Evolutionary conservation across 805 yeast species (phyloP).

Genomic region (Alloascoidea hylecoeti): DNA sequence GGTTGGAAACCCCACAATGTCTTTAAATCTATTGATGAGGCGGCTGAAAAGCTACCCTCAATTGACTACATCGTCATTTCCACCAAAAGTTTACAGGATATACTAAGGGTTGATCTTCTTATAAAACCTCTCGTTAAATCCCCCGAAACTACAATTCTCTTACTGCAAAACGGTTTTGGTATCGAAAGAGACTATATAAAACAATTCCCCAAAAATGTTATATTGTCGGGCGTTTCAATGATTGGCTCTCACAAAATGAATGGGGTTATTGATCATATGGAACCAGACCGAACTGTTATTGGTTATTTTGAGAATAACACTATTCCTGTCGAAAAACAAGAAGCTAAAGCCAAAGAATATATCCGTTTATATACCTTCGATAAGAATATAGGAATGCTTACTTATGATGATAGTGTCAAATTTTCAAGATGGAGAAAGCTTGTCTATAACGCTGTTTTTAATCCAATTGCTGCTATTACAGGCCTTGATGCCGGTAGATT

Average conservation of each 20-base stretch:
- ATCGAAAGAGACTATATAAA: constrained; percentile 38
- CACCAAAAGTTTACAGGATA: constrained; percentile 56
- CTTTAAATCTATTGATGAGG: constrained; percentile 29
- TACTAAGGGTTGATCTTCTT: constrained; percentile 35
- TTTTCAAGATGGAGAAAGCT: constrained; percentile 51
- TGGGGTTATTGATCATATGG: constrained; percentile 35
- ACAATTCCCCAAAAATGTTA: constrained; percentile 33
- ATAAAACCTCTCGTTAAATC: constrained; percentile 33
- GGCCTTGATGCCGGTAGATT: constrained; percentile 46
- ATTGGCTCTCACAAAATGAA: constrained; percentile 42
- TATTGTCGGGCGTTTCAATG: constrained; percentile 50
- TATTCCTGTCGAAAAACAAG: constrained; percentile 17
- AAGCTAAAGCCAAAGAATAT: constrained; percentile 5
- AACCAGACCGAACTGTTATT: constrained; percentile 32
- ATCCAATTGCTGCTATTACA: constrained; percentile 46
- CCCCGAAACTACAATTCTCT: constrained; percentile 30
- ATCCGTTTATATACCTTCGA: not conserved
- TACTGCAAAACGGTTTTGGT: constrained; percentile 57
- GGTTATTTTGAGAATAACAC: constrained; percentile 35
- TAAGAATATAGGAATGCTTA: constrained; percentile 3
- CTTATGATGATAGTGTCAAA: constrained; percentile 29
- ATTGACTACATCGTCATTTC: constrained; percentile 48
- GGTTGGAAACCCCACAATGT: constrained; percentile 36
- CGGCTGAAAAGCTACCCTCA: constrained; percentile 20
- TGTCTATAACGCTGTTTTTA: constrained; percentile 55